Evolutionary conservation across 2,329 filamentous ascomycete genomes (phyloP), one percentile per base, ranked within the genome.

Genomic region (Aspergillus tubingensis): DNA sequence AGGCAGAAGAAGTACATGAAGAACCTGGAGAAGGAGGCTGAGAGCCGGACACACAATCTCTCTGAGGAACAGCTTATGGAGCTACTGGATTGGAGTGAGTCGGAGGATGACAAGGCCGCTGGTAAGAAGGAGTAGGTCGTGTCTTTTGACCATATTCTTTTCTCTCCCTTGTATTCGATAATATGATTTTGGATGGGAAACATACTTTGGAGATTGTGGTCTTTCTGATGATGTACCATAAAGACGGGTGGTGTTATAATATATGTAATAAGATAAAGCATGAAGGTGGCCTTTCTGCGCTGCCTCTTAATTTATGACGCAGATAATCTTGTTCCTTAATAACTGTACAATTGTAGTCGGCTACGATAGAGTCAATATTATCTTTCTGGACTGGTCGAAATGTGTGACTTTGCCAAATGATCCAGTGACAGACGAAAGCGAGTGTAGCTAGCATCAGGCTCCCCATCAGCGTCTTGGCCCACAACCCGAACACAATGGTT

Each of bases 31-130:
- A 86, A 87, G 68, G 83, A 82, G 51, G 81, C 86, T 66, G 88
- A 90, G 63, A 80, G 85, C 77, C 75, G 77, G 65, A 82, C 86
- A 68, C 86, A 88, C 67, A 85, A 88, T 60, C 83, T 90, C 65
- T 86, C 89, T 62, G 88, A 91, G 74, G 89, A 90, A 77, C 89
- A 92, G 73, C 89, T 93, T 67, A 84, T 87, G 72, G 88, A 92
- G 76, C 86, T 89, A 68, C 75, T 92, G 73, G 82, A 85, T 62
- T 75, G 67, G 82, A 86, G 70, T 83, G 72, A 77, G 8, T 66
- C 66, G 3, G 72, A 73, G 57, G 65, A 56, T 36, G 72, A 67
- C 50, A 70, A 69, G 65, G 5, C 3, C 21, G 41, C 41, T 2
- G 10, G 17, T 23, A 71, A 70, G 65, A 57, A 55, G 15, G 39